Evolutionary conservation across 768 basidiomycete species (phyloP).

Genomic region (Termitomyces sp.): DNA sequence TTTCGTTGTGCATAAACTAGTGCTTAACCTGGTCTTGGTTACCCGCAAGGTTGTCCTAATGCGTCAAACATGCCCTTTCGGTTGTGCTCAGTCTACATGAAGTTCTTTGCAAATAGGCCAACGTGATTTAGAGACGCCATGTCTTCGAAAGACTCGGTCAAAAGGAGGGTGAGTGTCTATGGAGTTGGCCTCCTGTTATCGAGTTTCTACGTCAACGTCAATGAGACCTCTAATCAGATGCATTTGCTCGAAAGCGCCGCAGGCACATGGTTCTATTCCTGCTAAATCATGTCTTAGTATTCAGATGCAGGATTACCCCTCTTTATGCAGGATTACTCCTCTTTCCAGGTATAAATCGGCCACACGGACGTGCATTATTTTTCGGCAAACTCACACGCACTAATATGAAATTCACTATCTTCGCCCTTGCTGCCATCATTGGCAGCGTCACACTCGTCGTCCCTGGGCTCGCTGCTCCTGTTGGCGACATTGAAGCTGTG

Average conservation of each 20-base stretch:
- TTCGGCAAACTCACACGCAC: too few species aligned
- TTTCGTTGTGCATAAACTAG: too few species aligned
- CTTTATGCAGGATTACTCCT: slow-evolving; percentile 3
- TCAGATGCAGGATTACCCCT: not conserved
- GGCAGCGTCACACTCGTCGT: slow-evolving; percentile 2
- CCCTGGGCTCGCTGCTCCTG: not conserved
- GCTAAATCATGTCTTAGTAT: not conserved
- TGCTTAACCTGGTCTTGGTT: too few species aligned
- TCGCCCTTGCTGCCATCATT: not conserved
- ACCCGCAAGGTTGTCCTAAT: too few species aligned
- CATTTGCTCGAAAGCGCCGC: not conserved
- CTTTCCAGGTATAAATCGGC: slow-evolving; percentile 3
- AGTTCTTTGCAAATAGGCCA: too few species aligned
- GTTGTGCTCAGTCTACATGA: not conserved
- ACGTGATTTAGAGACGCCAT: not conserved
- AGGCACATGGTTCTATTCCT: not conserved
- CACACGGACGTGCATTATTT: too few species aligned
- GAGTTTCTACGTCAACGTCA: not conserved
- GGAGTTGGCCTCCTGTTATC: not conserved
- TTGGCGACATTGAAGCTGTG: slow-evolving; percentile 1
- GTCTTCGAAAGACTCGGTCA: not conserved
- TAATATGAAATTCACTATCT: slow-evolving; percentile 1
- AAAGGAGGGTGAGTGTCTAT: not conserved
- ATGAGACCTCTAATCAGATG: not conserved
- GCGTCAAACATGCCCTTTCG: too few species aligned